Evolutionary conservation across 2,329 filamentous ascomycete genomes (phyloP).

Genomic region (Lecanicillium sp.): DNA sequence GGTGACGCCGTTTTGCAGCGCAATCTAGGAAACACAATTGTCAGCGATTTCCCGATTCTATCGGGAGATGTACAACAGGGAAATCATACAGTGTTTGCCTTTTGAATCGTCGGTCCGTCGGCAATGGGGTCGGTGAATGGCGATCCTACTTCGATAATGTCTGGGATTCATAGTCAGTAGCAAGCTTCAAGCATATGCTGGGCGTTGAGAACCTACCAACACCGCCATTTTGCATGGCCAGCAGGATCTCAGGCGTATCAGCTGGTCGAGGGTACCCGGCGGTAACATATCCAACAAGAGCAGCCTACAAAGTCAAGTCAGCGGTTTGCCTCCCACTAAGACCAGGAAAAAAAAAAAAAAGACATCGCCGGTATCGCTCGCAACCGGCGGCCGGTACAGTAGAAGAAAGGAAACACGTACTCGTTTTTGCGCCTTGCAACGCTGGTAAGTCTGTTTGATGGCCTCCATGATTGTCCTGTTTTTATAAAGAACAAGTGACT

Average conservation of each 20-base stretch:
- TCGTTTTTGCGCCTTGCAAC: slow-evolving; percentile 50
- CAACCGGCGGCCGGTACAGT: slow-evolving; percentile 18
- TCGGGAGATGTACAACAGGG: too few species aligned
- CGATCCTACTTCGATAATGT: slow-evolving; percentile 90
- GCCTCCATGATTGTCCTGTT: slow-evolving; percentile 39
- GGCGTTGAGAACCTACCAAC: slow-evolving; percentile 52
- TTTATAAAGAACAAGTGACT: too few species aligned
- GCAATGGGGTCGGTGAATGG: slow-evolving; percentile 98
- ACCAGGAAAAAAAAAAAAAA: too few species aligned
- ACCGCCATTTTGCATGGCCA: slow-evolving; percentile 88
- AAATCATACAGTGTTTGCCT: slow-evolving; percentile 67
- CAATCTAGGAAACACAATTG: slow-evolving; percentile 35
- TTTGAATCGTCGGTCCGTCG: slow-evolving; percentile 95
- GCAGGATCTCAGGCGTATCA: slow-evolving; percentile 73
- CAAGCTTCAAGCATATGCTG: background rate
- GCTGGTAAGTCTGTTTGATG: slow-evolving; percentile 50
- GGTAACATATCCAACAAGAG: slow-evolving; percentile 92
- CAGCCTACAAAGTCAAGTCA: slow-evolving; percentile 45
- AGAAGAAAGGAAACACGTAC: slow-evolving; percentile 29
- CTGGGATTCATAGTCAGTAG: slow-evolving; percentile 25
- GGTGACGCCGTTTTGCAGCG: slow-evolving; percentile 81
- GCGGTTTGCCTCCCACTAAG: slow-evolving; percentile 8
- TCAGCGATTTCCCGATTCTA: slow-evolving; percentile 2
- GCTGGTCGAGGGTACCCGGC: slow-evolving; percentile 82
- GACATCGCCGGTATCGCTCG: too few species aligned